Evolutionary conservation across 108 stramenopile genomes (phyloP).

Genomic region (Cyclotella cryptica): DNA sequence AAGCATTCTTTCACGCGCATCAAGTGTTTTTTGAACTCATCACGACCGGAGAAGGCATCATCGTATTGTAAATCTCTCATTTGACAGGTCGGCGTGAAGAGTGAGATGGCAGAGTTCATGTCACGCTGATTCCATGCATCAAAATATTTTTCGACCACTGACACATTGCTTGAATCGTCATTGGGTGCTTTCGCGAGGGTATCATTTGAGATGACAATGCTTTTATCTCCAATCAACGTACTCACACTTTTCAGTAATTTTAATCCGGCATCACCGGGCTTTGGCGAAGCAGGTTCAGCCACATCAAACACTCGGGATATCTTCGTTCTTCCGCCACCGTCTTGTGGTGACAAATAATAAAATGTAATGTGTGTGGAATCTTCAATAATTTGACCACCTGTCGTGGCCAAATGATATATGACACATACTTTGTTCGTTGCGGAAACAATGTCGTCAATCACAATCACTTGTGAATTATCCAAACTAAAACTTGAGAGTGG

Average conservation of each 20-base stretch:
- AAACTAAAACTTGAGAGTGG: slow-evolving; percentile 30
- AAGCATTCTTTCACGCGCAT: slow-evolving; percentile 58
- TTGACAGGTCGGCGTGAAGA: slow-evolving; percentile 54
- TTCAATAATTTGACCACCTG: background rate
- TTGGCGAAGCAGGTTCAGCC: slow-evolving; percentile 41
- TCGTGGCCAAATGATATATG: slow-evolving; percentile 46
- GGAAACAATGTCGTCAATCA: slow-evolving; percentile 37
- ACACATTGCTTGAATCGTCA: background rate
- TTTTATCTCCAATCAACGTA: slow-evolving; percentile 40
- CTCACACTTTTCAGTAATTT: slow-evolving; percentile 43
- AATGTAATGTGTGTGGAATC: slow-evolving; percentile 36
- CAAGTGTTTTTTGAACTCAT: slow-evolving; percentile 57
- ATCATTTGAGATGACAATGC: slow-evolving; percentile 18
- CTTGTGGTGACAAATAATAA: slow-evolving; percentile 28
- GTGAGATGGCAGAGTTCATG: slow-evolving; percentile 58
- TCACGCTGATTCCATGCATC: slow-evolving; percentile 70
- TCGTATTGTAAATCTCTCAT: slow-evolving; percentile 72
- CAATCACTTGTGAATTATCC: slow-evolving; percentile 19
- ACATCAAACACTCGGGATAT: slow-evolving; percentile 42
- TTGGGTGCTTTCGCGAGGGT: background rate
- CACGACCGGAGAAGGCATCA: slow-evolving; percentile 52
- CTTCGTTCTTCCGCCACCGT: slow-evolving; percentile 7
- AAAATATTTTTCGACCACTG: slow-evolving; percentile 55
- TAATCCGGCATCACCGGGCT: slow-evolving; percentile 41
- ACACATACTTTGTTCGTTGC: slow-evolving; percentile 39